Conservation (phyloP, 345 rosid genomes). For the Arabidopsis thaliana region TAIR10.1 NC_003076.8:22504001-22504500, state of each 20-base stretch:
- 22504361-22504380: neutral
- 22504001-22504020: constrained; percentile 47
- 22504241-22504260: constrained; percentile 15
- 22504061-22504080: constrained; percentile 31
- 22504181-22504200: constrained; percentile 14
- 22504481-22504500: too few species aligned
- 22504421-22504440: constrained; percentile 1
- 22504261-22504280: neutral
- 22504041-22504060: constrained; percentile 56
- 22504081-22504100: constrained; percentile 52
- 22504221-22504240: constrained; percentile 29
- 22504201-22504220: constrained; percentile 35
- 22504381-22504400: neutral
- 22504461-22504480: neutral
- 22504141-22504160: constrained; percentile 46
- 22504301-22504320: constrained; percentile 38
- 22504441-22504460: neutral
- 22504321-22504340: constrained; percentile 4
- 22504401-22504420: neutral
- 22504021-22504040: constrained; percentile 53
- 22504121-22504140: constrained; percentile 49
- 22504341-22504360: constrained; percentile 27
- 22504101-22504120: constrained; percentile 19
- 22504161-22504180: neutral
- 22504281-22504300: constrained; percentile 8